Conservation (phyloP, 768 basidiomycete species). For the Galerina marginata region DNA sequence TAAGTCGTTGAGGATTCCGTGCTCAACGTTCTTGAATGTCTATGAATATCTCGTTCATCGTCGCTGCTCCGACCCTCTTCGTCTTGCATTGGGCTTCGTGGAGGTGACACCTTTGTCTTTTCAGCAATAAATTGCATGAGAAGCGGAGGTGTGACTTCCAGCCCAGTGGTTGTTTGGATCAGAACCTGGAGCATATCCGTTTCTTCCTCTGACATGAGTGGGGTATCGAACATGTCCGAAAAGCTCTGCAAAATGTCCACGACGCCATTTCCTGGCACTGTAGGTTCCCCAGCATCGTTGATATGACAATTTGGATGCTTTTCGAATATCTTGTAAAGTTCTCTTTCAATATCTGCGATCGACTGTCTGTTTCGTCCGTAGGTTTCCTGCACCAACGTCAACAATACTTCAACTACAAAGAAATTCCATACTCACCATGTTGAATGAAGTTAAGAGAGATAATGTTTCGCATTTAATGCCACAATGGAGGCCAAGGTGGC, state of each 20-base stretch:
- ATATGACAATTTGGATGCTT: conserved; percentile 64
- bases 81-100: conserved; percentile 44
- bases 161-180: conserved; percentile 61
- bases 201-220: conserved; percentile 72
- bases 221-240: conserved; percentile 60
- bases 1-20: conserved; percentile 53
- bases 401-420: background rate
- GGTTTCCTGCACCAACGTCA: conserved; percentile 20
- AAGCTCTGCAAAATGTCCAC: conserved; percentile 72
- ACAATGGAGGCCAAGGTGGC: conserved; percentile 11
- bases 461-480: conserved; percentile 28
- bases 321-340: conserved; percentile 70
- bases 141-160: conserved; percentile 72
- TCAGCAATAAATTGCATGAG: conserved; percentile 69
- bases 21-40: conserved; percentile 57
- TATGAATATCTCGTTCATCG: conserved; percentile 30
- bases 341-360: conserved; percentile 70
- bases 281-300: conserved; percentile 64
- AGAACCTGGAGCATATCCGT: conserved; percentile 62
- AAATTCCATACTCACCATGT: conserved; percentile 27
- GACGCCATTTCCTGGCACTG: conserved; percentile 74
- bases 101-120: conserved; percentile 54
- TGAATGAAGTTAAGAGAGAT: conserved; percentile 18
- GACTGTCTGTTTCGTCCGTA: conserved; percentile 74
- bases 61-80: conserved; percentile 43